These are phyloP conservation scores for Globisporangium solare DNA, from an alignment of 352 stramenopile species.

Conservation along the genomic window DNA sequence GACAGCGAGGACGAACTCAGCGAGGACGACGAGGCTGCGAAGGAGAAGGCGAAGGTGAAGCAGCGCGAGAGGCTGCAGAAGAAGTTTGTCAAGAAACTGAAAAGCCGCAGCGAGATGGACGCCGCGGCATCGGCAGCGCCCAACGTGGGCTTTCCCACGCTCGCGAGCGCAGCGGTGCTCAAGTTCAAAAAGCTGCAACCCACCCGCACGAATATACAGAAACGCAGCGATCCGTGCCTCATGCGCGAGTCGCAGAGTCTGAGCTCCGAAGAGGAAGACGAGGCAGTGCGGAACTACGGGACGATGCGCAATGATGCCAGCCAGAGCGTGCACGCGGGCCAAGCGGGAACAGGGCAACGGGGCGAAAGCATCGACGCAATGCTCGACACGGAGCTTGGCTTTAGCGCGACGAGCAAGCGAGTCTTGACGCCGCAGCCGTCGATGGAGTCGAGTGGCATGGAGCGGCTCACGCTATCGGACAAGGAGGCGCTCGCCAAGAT, in stretches of 20 bases:
- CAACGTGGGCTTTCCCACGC: constrained; percentile 10
- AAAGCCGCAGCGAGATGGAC: constrained; percentile 14
- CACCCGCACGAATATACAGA: constrained; percentile 9
- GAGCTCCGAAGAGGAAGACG: constrained; percentile 17
- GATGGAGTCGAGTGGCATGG: constrained; percentile 4
- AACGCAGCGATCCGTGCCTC: constrained; percentile 15
- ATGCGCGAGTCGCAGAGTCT: constrained; percentile 19
- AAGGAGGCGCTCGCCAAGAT: constrained; percentile 6
- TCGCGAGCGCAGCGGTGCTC: constrained; percentile 17
- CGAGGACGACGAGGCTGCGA: not conserved
- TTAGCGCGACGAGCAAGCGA: not conserved
- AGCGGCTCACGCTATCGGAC: constrained; percentile 5
- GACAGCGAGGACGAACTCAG: not conserved
- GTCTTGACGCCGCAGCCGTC: constrained; percentile 12
- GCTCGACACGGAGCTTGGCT: constrained; percentile 8
- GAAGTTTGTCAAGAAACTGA: constrained; percentile 16
- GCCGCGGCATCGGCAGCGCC: not conserved
- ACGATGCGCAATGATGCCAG: constrained; percentile 5
- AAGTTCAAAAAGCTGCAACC: constrained; percentile 15
- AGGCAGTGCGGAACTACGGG: constrained; percentile 14
- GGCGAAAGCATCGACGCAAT: not conserved
- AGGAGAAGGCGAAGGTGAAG: constrained; percentile 1
- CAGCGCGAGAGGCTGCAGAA: constrained; percentile 8
- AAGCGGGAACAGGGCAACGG: not conserved
- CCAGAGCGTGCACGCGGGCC: too few relatives aligned